Percentiles rank a stretch among this genome's conserved stretches.
Evolutionary conservation across 352 stramenopile genomes (phyloP).

Genomic region (Albugo candida): DNA sequence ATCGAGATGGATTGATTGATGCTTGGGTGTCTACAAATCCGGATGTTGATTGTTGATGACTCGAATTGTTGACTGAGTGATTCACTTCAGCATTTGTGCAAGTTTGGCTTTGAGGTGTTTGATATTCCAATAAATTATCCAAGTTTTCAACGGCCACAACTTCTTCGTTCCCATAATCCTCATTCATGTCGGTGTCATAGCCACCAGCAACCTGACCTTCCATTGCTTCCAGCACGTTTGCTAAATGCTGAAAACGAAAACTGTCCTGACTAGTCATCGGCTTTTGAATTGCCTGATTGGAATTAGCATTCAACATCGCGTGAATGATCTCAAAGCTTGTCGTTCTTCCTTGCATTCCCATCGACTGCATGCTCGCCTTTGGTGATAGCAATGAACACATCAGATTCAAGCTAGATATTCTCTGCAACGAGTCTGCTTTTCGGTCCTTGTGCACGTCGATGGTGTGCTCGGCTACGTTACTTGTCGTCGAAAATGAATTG

Average conservation of each 20-base stretch:
- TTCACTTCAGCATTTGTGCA: too few species aligned
- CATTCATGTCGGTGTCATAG: conserved; percentile 36
- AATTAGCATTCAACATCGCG: conserved; percentile 70
- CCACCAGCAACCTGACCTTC: conserved; percentile 38
- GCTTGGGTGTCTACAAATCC: conserved; percentile 52
- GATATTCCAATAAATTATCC: conserved; percentile 68
- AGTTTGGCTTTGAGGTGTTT: conserved; percentile 12
- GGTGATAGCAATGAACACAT: conserved; percentile 60
- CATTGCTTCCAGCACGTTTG: conserved; percentile 55
- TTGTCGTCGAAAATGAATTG: conserved; percentile 53
- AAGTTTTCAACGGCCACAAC: conserved; percentile 73
- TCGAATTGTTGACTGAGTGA: too few species aligned
- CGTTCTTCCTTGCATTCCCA: conserved; percentile 35
- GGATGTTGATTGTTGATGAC: neutral
- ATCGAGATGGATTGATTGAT: conserved; percentile 33
- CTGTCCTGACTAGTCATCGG: conserved; percentile 75
- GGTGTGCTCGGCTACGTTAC: conserved; percentile 24
- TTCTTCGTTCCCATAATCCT: conserved; percentile 63
- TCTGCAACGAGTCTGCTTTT: conserved; percentile 39
- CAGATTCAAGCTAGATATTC: conserved; percentile 57
- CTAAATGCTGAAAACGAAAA: conserved; percentile 71
- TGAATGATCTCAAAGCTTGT: conserved; percentile 80
- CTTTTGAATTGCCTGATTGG: conserved; percentile 70
- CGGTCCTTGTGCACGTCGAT: conserved; percentile 69
- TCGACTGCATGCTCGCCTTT: conserved; percentile 5